A percentile compares a stretch with the other conserved stretches of the same genome.
These are phyloP conservation scores for Tuber microsphaerosporum DNA, from an alignment of 495 filamentous ascomycete species.

Conservation along the genomic window DNA sequence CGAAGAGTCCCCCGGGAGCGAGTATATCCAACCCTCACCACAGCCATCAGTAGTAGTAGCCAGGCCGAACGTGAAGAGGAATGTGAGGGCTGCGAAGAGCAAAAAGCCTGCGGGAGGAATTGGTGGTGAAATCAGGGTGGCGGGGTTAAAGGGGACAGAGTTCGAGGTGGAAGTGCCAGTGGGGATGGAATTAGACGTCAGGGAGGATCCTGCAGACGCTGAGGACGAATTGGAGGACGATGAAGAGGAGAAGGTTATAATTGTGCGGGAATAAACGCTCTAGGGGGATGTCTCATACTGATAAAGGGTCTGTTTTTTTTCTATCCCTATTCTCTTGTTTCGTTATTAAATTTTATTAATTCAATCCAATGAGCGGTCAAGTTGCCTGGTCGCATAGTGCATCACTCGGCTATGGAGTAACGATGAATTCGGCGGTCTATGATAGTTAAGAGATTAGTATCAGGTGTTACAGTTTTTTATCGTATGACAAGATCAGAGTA, in stretches of 20 bases:
- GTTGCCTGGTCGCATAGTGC: not conserved
- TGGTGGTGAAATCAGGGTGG: not conserved
- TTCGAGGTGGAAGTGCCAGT: not conserved
- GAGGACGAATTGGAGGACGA: not conserved
- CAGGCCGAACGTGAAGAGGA: not conserved
- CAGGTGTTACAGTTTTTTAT: not conserved
- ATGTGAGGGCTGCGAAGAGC: not conserved
- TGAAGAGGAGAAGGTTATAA: not conserved
- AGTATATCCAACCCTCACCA: not conserved
- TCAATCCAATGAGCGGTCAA: not conserved
- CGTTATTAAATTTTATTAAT: not conserved
- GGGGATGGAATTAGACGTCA: not conserved
- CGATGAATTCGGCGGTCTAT: not conserved
- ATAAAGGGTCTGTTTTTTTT: not conserved
- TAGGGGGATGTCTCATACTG: not conserved
- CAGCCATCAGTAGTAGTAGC: not conserved
- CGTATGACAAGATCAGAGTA: not conserved
- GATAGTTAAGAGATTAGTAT: not conserved
- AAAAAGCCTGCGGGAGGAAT: not conserved
- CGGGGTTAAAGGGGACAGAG: too few relatives aligned
- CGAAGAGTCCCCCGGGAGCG: not conserved
- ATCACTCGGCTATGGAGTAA: not conserved
- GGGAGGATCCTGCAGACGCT: not conserved
- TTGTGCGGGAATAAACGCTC: not conserved
- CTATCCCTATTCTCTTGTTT: too few relatives aligned